These are phyloP conservation scores for Nakataea oryzae DNA, from an alignment of 2,329 filamentous ascomycete species.

Conservation along the genomic window DNA sequence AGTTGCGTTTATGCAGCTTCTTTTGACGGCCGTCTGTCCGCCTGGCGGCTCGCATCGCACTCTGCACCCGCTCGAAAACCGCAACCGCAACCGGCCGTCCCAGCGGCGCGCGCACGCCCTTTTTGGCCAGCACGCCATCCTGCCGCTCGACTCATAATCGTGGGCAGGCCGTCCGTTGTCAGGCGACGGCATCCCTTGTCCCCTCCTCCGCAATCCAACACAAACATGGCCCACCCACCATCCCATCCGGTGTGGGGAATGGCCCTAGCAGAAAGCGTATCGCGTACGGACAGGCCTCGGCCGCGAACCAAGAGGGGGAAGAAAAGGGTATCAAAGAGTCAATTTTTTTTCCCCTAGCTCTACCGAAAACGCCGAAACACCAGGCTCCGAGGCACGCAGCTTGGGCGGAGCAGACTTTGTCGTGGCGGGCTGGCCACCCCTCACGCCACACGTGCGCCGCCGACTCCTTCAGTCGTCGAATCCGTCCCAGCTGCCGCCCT, in stretches of 20 bases:
- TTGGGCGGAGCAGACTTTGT: background rate
- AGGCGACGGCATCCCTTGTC: background rate
- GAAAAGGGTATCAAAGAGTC: constrained; percentile 1
- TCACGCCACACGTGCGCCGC: background rate
- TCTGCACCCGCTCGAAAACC: background rate
- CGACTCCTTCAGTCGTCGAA: constrained; percentile 46
- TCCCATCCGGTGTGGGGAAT: background rate
- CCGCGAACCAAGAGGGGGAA: background rate
- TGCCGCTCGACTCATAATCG: too few relatives aligned
- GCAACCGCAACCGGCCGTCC: background rate
- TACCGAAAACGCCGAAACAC: constrained; percentile 1
- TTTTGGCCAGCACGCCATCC: background rate
- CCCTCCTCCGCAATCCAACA: background rate
- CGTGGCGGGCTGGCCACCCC: too few relatives aligned
- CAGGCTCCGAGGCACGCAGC: background rate
- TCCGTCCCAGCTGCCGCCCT: constrained; percentile 54
- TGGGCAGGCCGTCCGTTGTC: too few relatives aligned
- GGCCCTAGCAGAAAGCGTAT: background rate
- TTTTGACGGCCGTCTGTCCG: too few relatives aligned
- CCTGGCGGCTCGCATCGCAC: background rate
- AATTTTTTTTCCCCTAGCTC: background rate
- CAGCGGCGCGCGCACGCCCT: too few relatives aligned
- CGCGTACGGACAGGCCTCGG: background rate
- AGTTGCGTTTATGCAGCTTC: too few relatives aligned
- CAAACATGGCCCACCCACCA: background rate